Conservation (phyloP, 768 basidiomycete genomes). For the Trichaptum fuscoviolaceum region DNA sequence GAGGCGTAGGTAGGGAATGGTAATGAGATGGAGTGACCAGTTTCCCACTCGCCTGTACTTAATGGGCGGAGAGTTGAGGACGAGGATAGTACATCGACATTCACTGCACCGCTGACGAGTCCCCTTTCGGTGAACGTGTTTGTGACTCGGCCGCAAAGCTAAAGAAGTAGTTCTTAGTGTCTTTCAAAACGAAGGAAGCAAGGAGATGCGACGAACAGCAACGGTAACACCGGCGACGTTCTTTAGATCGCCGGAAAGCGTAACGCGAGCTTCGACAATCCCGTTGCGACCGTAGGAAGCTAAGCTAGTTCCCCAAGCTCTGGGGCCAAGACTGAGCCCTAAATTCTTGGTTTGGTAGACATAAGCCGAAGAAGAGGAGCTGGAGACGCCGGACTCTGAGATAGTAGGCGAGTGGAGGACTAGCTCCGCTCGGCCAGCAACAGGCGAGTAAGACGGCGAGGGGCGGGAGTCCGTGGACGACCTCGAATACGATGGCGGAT, state of each 20-base stretch:
- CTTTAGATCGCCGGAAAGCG: constrained; percentile 29
- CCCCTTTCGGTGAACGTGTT: neutral
- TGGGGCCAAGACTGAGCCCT: constrained; percentile 35
- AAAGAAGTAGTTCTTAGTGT: neutral
- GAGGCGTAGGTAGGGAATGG: constrained; percentile 32
- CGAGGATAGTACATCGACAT: neutral
- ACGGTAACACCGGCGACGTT: constrained; percentile 33
- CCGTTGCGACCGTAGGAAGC: constrained; percentile 40
- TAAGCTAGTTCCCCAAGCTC: constrained; percentile 30
- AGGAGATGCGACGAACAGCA: constrained; percentile 25
- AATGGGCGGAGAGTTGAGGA: neutral
- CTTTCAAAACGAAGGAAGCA: neutral
- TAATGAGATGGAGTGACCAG: constrained; percentile 32
- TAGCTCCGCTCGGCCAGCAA: neutral
- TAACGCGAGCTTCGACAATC: constrained; percentile 34
- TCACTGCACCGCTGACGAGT: neutral
- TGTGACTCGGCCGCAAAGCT: neutral
- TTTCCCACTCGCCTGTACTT: constrained; percentile 14
- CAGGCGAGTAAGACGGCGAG: neutral
- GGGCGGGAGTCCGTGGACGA: neutral
- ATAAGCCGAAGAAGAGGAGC: constrained; percentile 27
- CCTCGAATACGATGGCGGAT: neutral
- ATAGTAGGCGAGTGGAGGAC: neutral
- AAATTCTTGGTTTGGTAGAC: constrained; percentile 35
- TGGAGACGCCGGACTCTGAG: neutral